Conservation (phyloP, 768 basidiomycete species). For the Collybia sordida region DNA sequence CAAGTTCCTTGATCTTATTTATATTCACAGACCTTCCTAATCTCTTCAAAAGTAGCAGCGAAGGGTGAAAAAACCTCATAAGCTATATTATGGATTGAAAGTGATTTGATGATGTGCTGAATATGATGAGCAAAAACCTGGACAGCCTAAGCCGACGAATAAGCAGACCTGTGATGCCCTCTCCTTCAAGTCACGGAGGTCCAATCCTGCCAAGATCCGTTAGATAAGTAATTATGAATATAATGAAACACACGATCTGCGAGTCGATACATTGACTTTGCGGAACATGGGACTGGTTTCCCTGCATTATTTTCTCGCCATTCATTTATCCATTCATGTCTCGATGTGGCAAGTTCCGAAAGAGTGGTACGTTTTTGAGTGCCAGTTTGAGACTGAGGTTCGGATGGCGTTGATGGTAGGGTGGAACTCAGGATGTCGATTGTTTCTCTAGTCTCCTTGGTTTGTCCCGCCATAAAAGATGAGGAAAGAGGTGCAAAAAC, state of each 20-base stretch:
- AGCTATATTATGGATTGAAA: conserved; percentile 79
- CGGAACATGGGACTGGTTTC: conserved; percentile 70
- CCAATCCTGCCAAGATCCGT: conserved; percentile 50
- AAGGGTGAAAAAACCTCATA: conserved; percentile 87
- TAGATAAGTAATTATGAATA: background rate
- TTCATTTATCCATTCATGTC: conserved; percentile 69
- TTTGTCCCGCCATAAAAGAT: conserved; percentile 41
- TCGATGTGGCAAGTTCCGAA: conserved; percentile 24
- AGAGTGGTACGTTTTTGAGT: conserved; percentile 17
- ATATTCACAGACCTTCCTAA: conserved; percentile 57
- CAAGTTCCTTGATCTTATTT: conserved; percentile 22
- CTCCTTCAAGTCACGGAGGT: conserved; percentile 68
- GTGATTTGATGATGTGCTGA: conserved; percentile 73
- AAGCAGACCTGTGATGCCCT: conserved; percentile 55
- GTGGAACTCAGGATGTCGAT: conserved; percentile 15
- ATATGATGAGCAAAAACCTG: background rate
- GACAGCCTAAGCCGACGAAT: background rate
- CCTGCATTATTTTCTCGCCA: conserved; percentile 65
- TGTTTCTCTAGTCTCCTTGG: conserved; percentile 17
- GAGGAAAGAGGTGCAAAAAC: conserved; percentile 85
- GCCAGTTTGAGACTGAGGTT: conserved; percentile 23
- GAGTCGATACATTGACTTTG: conserved; percentile 80
- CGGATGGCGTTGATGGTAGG: conserved; percentile 26
- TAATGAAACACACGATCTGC: conserved; percentile 65
- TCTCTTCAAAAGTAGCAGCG: conserved; percentile 77